Evolutionary conservation across 768 basidiomycete genomes (phyloP).

Genomic region (Erythrobasidium yunnanense): DNA sequence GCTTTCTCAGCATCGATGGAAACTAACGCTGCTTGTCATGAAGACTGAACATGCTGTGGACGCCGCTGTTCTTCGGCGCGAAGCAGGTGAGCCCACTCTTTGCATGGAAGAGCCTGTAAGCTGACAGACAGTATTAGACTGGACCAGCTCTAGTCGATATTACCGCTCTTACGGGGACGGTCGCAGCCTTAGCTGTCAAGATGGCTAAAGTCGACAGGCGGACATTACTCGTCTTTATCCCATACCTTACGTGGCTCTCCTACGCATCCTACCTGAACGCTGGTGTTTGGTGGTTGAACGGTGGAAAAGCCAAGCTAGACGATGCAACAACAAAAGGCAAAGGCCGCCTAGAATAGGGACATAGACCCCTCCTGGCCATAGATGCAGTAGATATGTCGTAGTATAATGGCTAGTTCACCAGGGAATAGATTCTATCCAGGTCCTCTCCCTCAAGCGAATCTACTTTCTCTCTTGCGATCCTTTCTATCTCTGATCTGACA

Average conservation of each 20-base stretch:
- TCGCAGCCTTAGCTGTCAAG: slow-evolving; percentile 26
- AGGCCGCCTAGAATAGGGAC: neutral
- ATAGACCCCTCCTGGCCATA: neutral
- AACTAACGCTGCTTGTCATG: neutral
- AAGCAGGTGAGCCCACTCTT: slow-evolving; percentile 10
- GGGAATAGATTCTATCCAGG: neutral
- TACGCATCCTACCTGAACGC: slow-evolving; percentile 27
- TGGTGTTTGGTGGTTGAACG: slow-evolving; percentile 14
- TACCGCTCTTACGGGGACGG: slow-evolving; percentile 14
- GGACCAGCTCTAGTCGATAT: slow-evolving; percentile 31
- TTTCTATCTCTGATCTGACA: neutral
- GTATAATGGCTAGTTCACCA: neutral
- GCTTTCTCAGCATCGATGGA: neutral
- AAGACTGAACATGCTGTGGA: slow-evolving; percentile 34
- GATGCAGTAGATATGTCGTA: neutral
- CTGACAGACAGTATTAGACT: slow-evolving; percentile 12
- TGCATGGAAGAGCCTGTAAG: neutral
- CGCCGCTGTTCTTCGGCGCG: slow-evolving; percentile 28
- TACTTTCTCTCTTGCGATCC: slow-evolving; percentile 2
- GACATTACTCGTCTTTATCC: slow-evolving; percentile 28
- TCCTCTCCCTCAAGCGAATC: slow-evolving; percentile 17
- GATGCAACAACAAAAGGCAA: neutral
- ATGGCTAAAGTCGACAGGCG: slow-evolving; percentile 33
- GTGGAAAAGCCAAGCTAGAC: slow-evolving; percentile 19
- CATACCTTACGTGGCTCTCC: slow-evolving; percentile 33